Conservation (phyloP, 73 alveolate genomes). For the Durusdinium trenchii region DNA sequence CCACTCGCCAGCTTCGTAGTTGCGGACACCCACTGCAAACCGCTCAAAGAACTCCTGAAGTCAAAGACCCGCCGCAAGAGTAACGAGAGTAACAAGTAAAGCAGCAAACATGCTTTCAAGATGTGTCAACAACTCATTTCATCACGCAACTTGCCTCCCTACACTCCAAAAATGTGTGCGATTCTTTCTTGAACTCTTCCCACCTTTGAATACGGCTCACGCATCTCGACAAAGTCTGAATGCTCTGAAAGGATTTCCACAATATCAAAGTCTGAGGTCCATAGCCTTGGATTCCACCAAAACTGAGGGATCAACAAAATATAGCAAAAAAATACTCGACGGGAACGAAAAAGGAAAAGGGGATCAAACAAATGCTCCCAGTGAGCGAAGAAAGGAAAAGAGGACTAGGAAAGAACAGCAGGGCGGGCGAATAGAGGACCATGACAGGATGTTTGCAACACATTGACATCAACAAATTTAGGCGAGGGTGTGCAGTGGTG, state of each 20-base stretch:
- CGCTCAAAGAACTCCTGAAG: constrained; percentile 84
- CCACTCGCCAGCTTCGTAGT: constrained; percentile 95
- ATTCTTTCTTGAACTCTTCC: neutral
- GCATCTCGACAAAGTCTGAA: constrained; percentile 85
- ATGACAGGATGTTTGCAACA: too few relatives aligned
- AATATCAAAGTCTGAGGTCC: constrained; percentile 81
- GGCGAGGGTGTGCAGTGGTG: too few relatives aligned
- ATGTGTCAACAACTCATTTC: neutral
- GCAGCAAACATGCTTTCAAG: neutral
- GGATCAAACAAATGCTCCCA: too few relatives aligned
- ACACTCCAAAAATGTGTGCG: neutral
- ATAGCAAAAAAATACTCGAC: too few relatives aligned
- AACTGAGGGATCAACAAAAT: too few relatives aligned
- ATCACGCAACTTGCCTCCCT: neutral
- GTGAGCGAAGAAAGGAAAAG: too few relatives aligned
- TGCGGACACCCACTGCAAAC: constrained; percentile 91
- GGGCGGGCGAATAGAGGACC: too few relatives aligned
- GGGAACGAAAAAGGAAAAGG: too few relatives aligned
- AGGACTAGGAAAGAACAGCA: too few relatives aligned
- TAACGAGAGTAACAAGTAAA: neutral
- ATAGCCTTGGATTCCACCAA: neutral
- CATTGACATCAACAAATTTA: too few relatives aligned
- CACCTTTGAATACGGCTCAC: constrained; percentile 90
- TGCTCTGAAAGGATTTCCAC: constrained; percentile 45
- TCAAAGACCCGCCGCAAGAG: neutral